Evolutionary conservation across 805 yeast genomes (phyloP), one percentile per base, ranked within the genome.

Genomic region (Metschnikowia lochheadii): DNA sequence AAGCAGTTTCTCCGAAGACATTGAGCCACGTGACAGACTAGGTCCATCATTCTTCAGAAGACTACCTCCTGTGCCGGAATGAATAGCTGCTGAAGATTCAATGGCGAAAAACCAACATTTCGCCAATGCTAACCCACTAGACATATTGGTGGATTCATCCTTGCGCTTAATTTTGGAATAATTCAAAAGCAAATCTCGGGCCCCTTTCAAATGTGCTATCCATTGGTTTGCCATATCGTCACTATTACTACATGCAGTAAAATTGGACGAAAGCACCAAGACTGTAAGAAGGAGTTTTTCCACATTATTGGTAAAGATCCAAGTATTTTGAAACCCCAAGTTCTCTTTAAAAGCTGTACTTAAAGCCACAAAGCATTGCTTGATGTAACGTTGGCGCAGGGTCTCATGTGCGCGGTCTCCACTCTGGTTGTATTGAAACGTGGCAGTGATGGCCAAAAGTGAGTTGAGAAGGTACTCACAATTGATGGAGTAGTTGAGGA

Each of bases 41-140:
- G 31, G 18, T 10, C 42, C 50, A 6, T 34, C 38, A 14, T 33
- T 32, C 21, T 42, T 42, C 45, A 42, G 45, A 11, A 46, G 38
- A 15, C 49, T 46, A 11, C 56, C 56, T 13, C 65, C 65, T 5
- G 46, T 40, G 14, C 56, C 17, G 6, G 58, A 47, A 49, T 54
- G 59, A 34, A 63, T 48, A 8, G 58, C 58, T 1, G 65, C 65
- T 7, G 59, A 36, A 5, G 60, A 48, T 42, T 63, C 67, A 23
- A 63, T 59, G 36, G 67, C 66, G 40, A 62, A 63, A 44, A 63
- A 63, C 67, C 66, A 63, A 44, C 59, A 56, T 44, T 61, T 61
- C 26, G 67, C 65, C 3, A 63, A 56, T 5, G 66, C 62, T 14
- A 63, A 50, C 13, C 66, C 67, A 18, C 57, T 57, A 20, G 60